Evolutionary conservation across 257 asterid genomes (phyloP), one percentile per base, ranked within the genome.

Genomic region (Gentiana macrophylla): DNA sequence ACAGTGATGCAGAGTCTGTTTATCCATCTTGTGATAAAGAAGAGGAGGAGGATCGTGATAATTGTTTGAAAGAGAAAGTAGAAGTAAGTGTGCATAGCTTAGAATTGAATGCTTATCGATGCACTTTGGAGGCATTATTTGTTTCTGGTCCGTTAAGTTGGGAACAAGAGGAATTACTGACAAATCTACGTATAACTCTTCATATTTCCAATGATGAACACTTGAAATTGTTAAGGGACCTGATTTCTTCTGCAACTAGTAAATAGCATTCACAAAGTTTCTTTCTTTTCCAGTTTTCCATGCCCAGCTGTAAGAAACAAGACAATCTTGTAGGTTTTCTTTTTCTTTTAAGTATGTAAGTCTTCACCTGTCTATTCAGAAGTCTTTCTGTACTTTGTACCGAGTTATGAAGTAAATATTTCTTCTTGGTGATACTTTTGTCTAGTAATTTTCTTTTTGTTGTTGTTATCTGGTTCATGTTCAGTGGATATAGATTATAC

Each of bases 131-230:
- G 73, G 95, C 91, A 56, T 65, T 89, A 66, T 74, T 79, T 64
- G 91, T 81, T 65, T 83, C 84, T 67, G 97, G 97, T 63, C 91
- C 91, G 71, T 85, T 89, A 73, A 89, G 86, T 71, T 89, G 97
- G 97, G 97, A 89, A 43, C 86, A 83, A 65, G 95, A 89, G 77
- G 70, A 82, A 53, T 56, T 89, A 71, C 64, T 85, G 78, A 89
- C 97, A 64, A 73, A 89, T 77, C 95, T 89, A 62, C 95, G 97
- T 55, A 86, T 79, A 57, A 66, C 66, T 76, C 94, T 89, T 69
- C 83, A 81, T 75, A 78, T 89, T 56, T 89, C 94, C 71, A 81
- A 89, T 77, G 97, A 89, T 71, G 97, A 85, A 72, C 95, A 89
- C 77, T 89, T 82, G 86, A 69, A 62, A 73, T 91, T 82, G 88